Base-by-base conservation (phyloP, 139 green algal genomes). In the Auxenochlorella protothecoides region DNA sequence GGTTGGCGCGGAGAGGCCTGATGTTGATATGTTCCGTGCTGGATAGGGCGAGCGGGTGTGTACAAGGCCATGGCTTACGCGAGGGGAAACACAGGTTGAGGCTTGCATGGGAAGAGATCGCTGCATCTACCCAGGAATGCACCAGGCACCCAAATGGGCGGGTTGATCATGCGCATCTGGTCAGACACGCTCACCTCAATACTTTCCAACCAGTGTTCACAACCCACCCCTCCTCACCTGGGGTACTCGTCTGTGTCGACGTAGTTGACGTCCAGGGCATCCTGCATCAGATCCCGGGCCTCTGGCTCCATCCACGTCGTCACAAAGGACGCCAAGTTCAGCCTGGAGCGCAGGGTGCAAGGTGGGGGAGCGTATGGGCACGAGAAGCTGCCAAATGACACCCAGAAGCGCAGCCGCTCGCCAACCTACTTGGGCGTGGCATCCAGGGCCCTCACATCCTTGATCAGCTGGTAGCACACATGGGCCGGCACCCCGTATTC, bases 401-500 rank as follows among this genome's bases (percentile, higher is more conserved):
- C 11, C 51, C 68, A 74, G 61, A 68, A 68, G 68, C 16, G 10
- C 11, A 52, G 65, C 9, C 57, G 11, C 57, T 10, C 2, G 11
- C 71, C 63, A 75, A 55, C 63, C 69, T 75, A 12, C 11, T 55
- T 60, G 56, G 72, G 72, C 11, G 72, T 76, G 51, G 72, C n/a
- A 15, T 76, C 72, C 65, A 76, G 72, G 51, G 52, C 14, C 52
- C 64, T 64, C 2, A 76, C 51, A 44, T 76, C 72, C 14, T 16
- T 71, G 56, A 76, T 76, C 6, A 76, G 44, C 56, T 76, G 65
- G 72, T 76, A 76, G 14, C 55, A 55, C 65, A 76, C 72, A 9
- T 71, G 56, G 15, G 71, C 55, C 2, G 72, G 72, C 2, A 63
- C 71, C 16, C 71, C 71, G 12, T 65, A 9, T 11, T 6, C 3